phyloP scores from a whole-genome alignment of 75 land plant species.

The Azolla pinnata region DNA sequence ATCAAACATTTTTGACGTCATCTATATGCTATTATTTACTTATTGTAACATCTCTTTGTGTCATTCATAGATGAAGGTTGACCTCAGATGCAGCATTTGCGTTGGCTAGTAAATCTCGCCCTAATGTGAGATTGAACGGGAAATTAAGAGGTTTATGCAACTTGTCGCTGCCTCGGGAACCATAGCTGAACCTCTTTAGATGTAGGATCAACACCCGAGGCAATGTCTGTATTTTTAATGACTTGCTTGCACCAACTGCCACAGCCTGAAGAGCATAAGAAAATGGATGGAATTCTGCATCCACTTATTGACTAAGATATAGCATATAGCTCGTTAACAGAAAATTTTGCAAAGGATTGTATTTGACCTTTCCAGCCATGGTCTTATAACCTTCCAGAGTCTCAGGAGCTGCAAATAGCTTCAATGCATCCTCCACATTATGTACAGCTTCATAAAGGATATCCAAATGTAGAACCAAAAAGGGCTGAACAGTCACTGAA shows the following conservation, averaged over 20 bases:
- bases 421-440: conserved; percentile 91
- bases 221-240: conserved; percentile 63
- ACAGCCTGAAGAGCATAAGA: conserved; percentile 37
- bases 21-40: no score
- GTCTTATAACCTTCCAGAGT: conserved; percentile 75
- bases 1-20: no score
- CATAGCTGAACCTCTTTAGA: conserved; percentile 89
- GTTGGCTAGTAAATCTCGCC: conserved; percentile 70
- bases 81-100: conserved; percentile 9
- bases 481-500: conserved; percentile 89
- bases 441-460: conserved; percentile 64
- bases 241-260: conserved; percentile 74
- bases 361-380: conserved; percentile 84
- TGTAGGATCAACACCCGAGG: conserved; percentile 83
- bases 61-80: no score
- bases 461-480: conserved; percentile 74
- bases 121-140: conserved; percentile 47
- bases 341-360: no score
- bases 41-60: no score
- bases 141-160: conserved; percentile 72
- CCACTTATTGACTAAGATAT: no score
- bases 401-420: conserved; percentile 73
- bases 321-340: no score
- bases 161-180: conserved; percentile 68
- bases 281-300: neutral